phyloP scores from a whole-genome alignment of 108 stramenopile genomes.

The Schizochytrium sp. region DNA sequence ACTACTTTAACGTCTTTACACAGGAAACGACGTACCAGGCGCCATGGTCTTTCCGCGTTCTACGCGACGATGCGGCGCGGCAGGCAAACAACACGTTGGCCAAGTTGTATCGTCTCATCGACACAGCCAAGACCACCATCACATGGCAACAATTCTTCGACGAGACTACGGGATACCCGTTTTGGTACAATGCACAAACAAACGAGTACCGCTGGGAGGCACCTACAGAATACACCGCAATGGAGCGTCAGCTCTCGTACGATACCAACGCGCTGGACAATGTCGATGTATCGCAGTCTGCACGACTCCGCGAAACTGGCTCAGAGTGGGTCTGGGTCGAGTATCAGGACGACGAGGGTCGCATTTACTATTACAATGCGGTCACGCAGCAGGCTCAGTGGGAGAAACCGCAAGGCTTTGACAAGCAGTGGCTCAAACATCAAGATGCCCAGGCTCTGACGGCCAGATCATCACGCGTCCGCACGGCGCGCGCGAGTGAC shows the following conservation, averaged over 20 bases:
- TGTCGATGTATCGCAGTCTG: background rate
- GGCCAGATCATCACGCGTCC: background rate
- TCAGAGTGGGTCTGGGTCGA: background rate
- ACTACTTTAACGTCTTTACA: background rate
- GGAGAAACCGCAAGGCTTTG: constrained; percentile 3
- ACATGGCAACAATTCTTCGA: background rate
- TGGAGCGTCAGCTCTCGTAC: background rate
- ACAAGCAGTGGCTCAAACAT: background rate
- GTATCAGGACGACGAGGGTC: background rate
- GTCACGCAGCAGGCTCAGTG: background rate
- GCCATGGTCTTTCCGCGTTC: background rate
- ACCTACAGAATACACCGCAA: background rate
- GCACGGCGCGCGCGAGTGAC: background rate
- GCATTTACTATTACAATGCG: constrained; percentile 5
- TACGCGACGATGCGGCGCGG: background rate
- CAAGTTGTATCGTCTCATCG: background rate
- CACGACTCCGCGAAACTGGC: background rate
- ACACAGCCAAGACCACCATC: background rate
- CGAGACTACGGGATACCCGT: background rate
- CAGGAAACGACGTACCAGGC: background rate
- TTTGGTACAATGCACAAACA: background rate
- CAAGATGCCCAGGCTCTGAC: background rate
- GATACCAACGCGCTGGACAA: background rate
- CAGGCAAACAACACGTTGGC: background rate
- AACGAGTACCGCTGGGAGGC: background rate